Evolutionary conservation across 495 filamentous ascomycete genomes (phyloP), one percentile per base, ranked within the genome.

Genomic region (Barbatosphaeria neglecta): DNA sequence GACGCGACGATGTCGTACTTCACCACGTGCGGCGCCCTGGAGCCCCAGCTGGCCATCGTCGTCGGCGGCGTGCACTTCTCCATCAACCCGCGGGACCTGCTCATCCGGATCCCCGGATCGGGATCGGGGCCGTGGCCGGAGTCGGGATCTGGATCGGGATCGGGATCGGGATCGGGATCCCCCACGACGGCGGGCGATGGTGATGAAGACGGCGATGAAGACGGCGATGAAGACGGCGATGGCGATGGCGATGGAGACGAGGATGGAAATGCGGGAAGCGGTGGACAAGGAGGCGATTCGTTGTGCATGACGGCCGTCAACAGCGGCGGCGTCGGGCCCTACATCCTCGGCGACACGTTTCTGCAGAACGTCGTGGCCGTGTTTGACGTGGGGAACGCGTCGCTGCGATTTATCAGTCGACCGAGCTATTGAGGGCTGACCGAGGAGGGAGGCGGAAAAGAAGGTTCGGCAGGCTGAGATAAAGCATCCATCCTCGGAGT

Each of bases 291-390:
- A n/a, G n/a, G n/a, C n/a, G n/a, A n/a, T n/a, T n/a, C n/a, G n/a
- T 40, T 68, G 1, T 81, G 78, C 47, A 72, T 75, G 49, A 66
- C 70, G 0, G 64, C 65, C 8, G 67, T 77, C 42, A 55, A 57
- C 16, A 60, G 56, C 41, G 65, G 63, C 16, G 72, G 63, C 0
- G 57, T 56, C 6, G 70, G 69, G 24, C 61, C 66, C 9, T 72
- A 64, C 48, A 77, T 86, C 19, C 50, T 87, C 17, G 81, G 81
- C 1, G 75, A 77, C 49, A 67, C 68, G 1, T 85, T 82, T 51
- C 64, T 83, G 65, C 81, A 78, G 59, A 81, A 76, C 52, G 80
- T 82, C 0, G 55, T 85, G 13, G 67, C 69, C 0, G 74, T 80
- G 8, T 82, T 78, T 54, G 77, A 84, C 62, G 64, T 84, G 39